Conservation (phyloP, 345 rosid species). For the Camelina laxa region DNA sequence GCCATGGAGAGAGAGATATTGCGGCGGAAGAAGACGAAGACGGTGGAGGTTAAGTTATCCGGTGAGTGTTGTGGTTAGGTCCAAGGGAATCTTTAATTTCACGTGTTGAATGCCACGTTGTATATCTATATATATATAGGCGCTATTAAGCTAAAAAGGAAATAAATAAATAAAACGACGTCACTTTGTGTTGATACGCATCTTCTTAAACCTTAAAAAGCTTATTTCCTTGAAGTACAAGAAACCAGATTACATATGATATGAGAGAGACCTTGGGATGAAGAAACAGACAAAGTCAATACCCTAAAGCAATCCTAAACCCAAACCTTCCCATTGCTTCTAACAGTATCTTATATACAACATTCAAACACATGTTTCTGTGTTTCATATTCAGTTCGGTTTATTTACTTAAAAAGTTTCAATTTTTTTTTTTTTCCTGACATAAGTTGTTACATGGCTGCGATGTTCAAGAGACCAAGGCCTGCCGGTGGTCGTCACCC, state of each 20-base stretch:
- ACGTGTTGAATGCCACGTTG: conserved; percentile 35
- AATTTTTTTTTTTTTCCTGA: conserved; percentile 16
- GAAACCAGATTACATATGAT: conserved; percentile 15
- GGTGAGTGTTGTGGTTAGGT: conserved; percentile 34
- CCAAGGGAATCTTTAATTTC: conserved; percentile 18
- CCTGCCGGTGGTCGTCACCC: conserved; percentile 37
- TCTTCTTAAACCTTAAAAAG: conserved; percentile 4
- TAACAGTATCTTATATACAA: conserved; percentile 23
- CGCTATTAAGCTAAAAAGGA: background rate
- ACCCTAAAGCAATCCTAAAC: conserved; percentile 45
- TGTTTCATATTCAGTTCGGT: conserved; percentile 14
- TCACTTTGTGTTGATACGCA: background rate
- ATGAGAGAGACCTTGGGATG: conserved; percentile 22
- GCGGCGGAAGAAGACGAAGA: conserved; percentile 42
- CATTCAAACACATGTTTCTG: conserved; percentile 20
- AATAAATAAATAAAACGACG: background rate
- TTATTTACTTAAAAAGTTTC: background rate
- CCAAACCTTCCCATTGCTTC: conserved; percentile 32
- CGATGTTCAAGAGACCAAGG: conserved; percentile 31
- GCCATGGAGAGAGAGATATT: conserved; percentile 35
- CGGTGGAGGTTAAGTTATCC: conserved; percentile 37
- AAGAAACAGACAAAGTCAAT: conserved; percentile 38
- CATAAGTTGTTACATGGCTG: background rate
- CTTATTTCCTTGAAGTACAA: conserved; percentile 29
- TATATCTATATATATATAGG: background rate